These are phyloP conservation scores for Cucurbita ficifolia DNA, from an alignment of 306 rosid genomes.

Conservation along the genomic window DNA sequence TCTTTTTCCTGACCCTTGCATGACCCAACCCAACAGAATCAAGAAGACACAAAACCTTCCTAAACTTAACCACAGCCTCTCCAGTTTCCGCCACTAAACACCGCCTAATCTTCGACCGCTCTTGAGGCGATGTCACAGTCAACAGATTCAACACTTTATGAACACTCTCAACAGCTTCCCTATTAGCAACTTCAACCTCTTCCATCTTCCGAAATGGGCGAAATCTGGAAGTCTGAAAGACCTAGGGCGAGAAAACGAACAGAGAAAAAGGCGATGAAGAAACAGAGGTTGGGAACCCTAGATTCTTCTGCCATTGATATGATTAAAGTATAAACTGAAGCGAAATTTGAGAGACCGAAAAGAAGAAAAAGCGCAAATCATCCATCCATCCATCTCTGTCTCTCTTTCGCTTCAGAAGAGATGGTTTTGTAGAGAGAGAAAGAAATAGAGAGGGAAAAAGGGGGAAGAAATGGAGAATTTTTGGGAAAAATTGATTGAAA, in stretches of 20 bases:
- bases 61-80: slow-evolving; percentile 72
- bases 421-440: not conserved
- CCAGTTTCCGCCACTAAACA: slow-evolving; percentile 59
- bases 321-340: slow-evolving; percentile 19
- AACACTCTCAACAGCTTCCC: slow-evolving; percentile 9
- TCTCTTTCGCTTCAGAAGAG: not conserved
- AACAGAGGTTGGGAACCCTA: slow-evolving; percentile 40
- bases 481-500: not conserved
- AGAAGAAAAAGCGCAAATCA: not conserved
- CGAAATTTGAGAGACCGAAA: slow-evolving; percentile 4
- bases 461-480: not conserved
- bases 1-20: slow-evolving; percentile 67
- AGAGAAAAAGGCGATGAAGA: not conserved
- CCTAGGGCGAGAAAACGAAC: not conserved
- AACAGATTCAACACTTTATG: slow-evolving; percentile 14
- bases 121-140: slow-evolving; percentile 32
- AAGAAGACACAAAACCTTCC: slow-evolving; percentile 79
- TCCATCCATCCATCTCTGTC: not conserved
- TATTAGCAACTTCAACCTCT: slow-evolving; percentile 12
- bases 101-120: slow-evolving; percentile 21
- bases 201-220: not conserved
- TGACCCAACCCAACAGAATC: slow-evolving; percentile 52
- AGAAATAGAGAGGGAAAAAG: not conserved
- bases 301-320: slow-evolving; percentile 43
- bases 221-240: not conserved